Evolutionary conservation across 805 yeast species (phyloP).

Genomic region (Clavispora asparagi): DNA sequence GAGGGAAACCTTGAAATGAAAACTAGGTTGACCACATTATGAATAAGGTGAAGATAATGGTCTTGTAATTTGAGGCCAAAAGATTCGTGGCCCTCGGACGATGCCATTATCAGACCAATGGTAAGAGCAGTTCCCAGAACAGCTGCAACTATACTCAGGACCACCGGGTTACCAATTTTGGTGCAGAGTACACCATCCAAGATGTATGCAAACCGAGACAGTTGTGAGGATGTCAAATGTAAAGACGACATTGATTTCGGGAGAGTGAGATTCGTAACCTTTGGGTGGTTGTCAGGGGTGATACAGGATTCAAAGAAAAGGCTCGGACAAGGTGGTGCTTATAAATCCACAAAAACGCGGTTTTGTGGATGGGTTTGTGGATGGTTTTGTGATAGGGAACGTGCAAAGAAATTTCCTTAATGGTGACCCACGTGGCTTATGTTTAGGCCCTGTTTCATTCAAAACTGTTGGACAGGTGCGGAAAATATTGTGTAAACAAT

Average conservation of each 20-base stretch:
- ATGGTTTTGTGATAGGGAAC: not conserved
- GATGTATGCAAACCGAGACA: not conserved
- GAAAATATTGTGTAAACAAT: no score
- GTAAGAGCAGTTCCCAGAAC: not conserved
- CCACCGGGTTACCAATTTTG: not conserved
- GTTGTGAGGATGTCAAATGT: not conserved
- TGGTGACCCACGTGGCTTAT: not conserved
- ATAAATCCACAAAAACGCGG: not conserved
- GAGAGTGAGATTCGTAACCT: no score
- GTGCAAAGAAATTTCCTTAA: not conserved
- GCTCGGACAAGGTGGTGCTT: no score
- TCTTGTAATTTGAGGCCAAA: not conserved
- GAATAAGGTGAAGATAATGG: slow-evolving; percentile 17
- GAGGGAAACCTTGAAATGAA: slow-evolving; percentile 24
- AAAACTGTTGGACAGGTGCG: not conserved
- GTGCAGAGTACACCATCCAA: not conserved
- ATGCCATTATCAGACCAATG: not conserved
- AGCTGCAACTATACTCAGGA: not conserved
- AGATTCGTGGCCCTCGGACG: not conserved
- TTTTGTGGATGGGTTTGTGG: not conserved
- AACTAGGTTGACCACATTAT: slow-evolving; percentile 23
- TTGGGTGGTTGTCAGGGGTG: no score
- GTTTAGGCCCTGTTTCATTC: not conserved
- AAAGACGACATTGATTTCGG: not conserved
- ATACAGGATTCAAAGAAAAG: no score